phyloP scores from a whole-genome alignment of 2,329 filamentous ascomycete species.

The Mycogone perniciosa region DNA sequence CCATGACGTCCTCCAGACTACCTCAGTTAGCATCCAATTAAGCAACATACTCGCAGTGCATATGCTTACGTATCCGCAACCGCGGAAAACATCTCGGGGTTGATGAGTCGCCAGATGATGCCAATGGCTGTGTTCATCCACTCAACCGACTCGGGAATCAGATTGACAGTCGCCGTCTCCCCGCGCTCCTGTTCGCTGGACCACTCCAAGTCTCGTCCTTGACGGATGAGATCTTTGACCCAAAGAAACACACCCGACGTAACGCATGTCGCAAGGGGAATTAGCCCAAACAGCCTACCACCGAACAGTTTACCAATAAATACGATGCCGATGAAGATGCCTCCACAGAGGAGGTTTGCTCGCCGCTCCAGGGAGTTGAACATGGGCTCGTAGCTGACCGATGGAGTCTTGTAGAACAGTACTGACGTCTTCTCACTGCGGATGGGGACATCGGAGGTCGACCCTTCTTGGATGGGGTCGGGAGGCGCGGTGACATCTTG shows the following conservation, averaged over 20 bases:
- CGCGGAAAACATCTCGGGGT: constrained; percentile 89
- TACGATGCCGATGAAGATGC: constrained; percentile 66
- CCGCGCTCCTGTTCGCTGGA: constrained; percentile 78
- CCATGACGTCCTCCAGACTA: constrained; percentile 73
- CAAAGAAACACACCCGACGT: constrained; percentile 78
- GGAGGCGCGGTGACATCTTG: constrained; percentile 90
- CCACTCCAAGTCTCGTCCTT: constrained; percentile 82
- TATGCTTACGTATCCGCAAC: constrained; percentile 68
- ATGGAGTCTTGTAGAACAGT: constrained; percentile 89
- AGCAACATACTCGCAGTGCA: neutral
- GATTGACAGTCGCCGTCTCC: constrained; percentile 76
- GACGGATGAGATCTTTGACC: constrained; percentile 79
- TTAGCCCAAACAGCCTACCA: constrained; percentile 66
- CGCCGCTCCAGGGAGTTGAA: constrained; percentile 69
- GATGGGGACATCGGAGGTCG: constrained; percentile 90
- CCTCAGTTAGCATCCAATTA: constrained; percentile 8
- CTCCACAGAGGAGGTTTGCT: constrained; percentile 62
- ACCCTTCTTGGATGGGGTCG: constrained; percentile 72
- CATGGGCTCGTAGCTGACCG: constrained; percentile 84
- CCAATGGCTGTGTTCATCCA: constrained; percentile 91
- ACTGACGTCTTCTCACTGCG: constrained; percentile 96
- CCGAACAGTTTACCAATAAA: constrained; percentile 75
- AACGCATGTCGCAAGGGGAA: constrained; percentile 66
- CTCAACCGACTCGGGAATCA: constrained; percentile 87
- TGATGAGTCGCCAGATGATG: constrained; percentile 84